phyloP scores from a whole-genome alignment of 202 grass and related monocot species.

The Digitaria exilis region DNA sequence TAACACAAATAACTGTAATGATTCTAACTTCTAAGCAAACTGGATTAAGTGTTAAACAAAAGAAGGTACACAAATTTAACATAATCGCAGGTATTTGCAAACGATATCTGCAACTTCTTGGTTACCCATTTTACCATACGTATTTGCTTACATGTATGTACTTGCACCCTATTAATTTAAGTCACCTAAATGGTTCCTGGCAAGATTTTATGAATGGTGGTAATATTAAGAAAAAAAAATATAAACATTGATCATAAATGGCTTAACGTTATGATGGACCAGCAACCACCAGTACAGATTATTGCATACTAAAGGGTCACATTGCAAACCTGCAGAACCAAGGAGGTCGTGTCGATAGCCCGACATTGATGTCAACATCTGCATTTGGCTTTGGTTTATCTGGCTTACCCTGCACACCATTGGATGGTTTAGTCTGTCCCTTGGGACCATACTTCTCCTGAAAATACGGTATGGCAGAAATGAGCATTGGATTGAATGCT shows the following conservation, averaged over 20 bases:
- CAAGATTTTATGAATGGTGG: not conserved
- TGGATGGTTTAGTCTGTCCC: constrained; percentile 60
- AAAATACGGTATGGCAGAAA: constrained; percentile 14
- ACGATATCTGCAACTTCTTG: not conserved
- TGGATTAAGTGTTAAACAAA: not conserved
- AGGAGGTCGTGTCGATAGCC: constrained; percentile 71
- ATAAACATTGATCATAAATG: constrained; percentile 3
- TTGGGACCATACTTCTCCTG: constrained; percentile 99
- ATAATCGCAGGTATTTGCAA: not conserved
- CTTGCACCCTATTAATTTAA: not conserved
- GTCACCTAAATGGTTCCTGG: not conserved
- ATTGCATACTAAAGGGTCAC: constrained; percentile 3
- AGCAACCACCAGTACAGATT: not conserved
- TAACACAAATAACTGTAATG: not conserved
- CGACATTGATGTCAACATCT: constrained; percentile 86
- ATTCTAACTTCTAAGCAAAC: not conserved
- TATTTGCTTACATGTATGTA: not conserved
- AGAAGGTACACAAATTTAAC: not conserved
- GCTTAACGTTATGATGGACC: not conserved
- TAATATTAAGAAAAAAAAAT: not conserved
- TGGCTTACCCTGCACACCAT: constrained; percentile 52
- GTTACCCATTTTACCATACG: not conserved
- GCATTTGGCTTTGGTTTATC: constrained; percentile 90
- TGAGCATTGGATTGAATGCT: not conserved
- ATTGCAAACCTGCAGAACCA: constrained; percentile 85